Percentiles rank a stretch among this genome's conserved stretches.
Evolutionary conservation across 148 eudicot species (phyloP).

Genomic region (Polygonum maritimum): DNA sequence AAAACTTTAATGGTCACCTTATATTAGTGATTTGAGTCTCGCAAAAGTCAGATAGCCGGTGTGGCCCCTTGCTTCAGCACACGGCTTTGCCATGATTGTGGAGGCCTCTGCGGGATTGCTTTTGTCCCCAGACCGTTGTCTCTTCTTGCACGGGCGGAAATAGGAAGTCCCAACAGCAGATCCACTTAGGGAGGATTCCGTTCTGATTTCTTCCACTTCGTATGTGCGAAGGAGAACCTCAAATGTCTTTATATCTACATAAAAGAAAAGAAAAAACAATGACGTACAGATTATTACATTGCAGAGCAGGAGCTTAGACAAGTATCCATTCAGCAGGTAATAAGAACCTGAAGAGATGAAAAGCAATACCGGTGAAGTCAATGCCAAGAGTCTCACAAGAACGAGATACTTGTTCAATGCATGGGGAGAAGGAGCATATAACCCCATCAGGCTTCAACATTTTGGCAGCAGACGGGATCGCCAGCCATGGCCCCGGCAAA

Average conservation of each 20-base stretch:
- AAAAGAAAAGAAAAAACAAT: not conserved
- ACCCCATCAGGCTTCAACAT: slow-evolving; percentile 82
- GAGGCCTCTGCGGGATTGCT: slow-evolving; percentile 28
- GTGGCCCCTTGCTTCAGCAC: slow-evolving; percentile 74
- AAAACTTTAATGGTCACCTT: not conserved
- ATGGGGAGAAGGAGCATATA: slow-evolving; percentile 92
- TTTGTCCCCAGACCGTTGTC: slow-evolving; percentile 41
- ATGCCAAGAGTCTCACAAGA: slow-evolving; percentile 61
- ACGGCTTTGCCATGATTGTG: slow-evolving; percentile 55
- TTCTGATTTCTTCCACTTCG: slow-evolving; percentile 58
- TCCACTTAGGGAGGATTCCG: slow-evolving; percentile 20
- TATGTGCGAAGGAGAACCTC: slow-evolving; percentile 81
- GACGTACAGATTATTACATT: not conserved
- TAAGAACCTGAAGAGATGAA: not conserved
- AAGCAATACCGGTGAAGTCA: slow-evolving; percentile 51
- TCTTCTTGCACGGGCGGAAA: slow-evolving; percentile 56
- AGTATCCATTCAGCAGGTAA: not conserved
- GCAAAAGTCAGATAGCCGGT: slow-evolving; percentile 94
- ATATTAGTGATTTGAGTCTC: slow-evolving; percentile 42
- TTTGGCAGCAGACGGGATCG: slow-evolving; percentile 76
- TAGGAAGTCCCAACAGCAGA: slow-evolving; percentile 24
- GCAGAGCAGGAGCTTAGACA: not conserved
- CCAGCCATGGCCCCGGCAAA: slow-evolving; percentile 92
- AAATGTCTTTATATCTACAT: slow-evolving; percentile 78
- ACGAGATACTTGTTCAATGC: slow-evolving; percentile 91